These are phyloP conservation scores for Dryadomyces quercus-mongolicae DNA, from an alignment of 2,329 filamentous ascomycete genomes.

Conservation along the genomic window DNA sequence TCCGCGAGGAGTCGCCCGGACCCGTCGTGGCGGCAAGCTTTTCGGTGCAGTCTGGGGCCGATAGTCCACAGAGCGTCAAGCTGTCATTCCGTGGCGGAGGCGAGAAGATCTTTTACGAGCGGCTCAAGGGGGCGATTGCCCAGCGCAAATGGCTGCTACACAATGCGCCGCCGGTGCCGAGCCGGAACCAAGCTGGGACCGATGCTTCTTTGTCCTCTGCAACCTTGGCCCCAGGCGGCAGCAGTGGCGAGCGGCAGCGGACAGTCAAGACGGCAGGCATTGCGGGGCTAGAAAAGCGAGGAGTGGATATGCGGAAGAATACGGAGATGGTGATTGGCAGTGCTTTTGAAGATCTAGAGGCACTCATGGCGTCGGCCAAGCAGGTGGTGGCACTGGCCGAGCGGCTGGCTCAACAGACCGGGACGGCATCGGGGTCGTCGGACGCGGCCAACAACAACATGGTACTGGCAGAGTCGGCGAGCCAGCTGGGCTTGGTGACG, in stretches of 20 bases:
- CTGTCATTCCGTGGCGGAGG: slow-evolving; percentile 84
- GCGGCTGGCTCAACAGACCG: slow-evolving; percentile 59
- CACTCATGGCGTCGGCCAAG: slow-evolving; percentile 93
- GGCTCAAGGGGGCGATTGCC: slow-evolving; percentile 74
- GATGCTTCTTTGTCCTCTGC: too few species aligned
- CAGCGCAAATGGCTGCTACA: slow-evolving; percentile 94
- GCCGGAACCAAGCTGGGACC: slow-evolving; percentile 27
- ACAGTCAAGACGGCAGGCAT: slow-evolving; percentile 66
- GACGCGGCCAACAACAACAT: slow-evolving; percentile 47
- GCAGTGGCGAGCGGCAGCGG: slow-evolving; percentile 12
- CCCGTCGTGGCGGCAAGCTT: slow-evolving; percentile 42
- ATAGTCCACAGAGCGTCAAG: slow-evolving; percentile 68
- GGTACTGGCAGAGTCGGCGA: slow-evolving; percentile 69
- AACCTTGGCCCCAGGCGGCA: background rate
- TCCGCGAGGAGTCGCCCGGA: slow-evolving; percentile 64
- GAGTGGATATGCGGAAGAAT: slow-evolving; percentile 75
- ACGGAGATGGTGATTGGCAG: slow-evolving; percentile 88
- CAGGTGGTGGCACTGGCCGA: slow-evolving; percentile 91
- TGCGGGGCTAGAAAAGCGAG: slow-evolving; percentile 78
- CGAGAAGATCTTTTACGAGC: slow-evolving; percentile 80
- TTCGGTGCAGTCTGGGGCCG: slow-evolving; percentile 19
- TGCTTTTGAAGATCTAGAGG: slow-evolving; percentile 92
- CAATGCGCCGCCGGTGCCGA: slow-evolving; percentile 77
- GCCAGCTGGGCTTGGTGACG: slow-evolving; percentile 76
- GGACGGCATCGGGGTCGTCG: slow-evolving; percentile 20